These are phyloP conservation scores for Henckelia pumila DNA, from an alignment of 257 asterid genomes.

Conservation along the genomic window DNA sequence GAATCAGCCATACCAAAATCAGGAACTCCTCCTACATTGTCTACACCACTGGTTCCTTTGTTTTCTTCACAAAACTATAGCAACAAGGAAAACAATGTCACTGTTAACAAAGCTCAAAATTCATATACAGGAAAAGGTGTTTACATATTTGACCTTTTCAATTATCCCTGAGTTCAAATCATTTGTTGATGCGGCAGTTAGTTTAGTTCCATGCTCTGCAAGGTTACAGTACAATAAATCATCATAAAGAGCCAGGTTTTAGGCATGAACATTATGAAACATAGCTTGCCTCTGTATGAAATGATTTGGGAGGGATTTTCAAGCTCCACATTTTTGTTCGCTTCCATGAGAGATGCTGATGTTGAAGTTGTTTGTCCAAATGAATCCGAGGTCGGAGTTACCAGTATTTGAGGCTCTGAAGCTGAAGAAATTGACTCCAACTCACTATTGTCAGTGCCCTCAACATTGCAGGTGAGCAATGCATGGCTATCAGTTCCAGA, in stretches of 20 bases:
- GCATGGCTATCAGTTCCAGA: conserved; percentile 29
- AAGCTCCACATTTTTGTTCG: conserved; percentile 29
- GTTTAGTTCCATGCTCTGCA: conserved; percentile 38
- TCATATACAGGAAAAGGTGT: conserved; percentile 5
- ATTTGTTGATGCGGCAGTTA: conserved; percentile 31
- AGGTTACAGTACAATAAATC: conserved; percentile 23
- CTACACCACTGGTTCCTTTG: conserved; percentile 25
- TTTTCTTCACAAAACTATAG: conserved; percentile 34
- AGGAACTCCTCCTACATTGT: conserved; percentile 28
- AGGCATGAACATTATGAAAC: conserved; percentile 19
- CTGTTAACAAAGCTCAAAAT: neutral
- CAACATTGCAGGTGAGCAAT: conserved; percentile 19
- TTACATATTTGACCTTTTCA: conserved; percentile 34
- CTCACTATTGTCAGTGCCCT: conserved; percentile 22
- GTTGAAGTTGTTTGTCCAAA: conserved; percentile 28
- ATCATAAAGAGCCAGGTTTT: conserved; percentile 11
- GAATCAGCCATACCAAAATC: conserved; percentile 22
- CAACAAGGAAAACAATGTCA: conserved; percentile 21
- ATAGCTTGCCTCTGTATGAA: conserved; percentile 39
- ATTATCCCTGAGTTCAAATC: conserved; percentile 31
- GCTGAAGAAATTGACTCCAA: conserved; percentile 30
- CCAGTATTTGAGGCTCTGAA: conserved; percentile 30
- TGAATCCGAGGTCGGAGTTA: conserved; percentile 18
- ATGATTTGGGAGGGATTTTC: conserved; percentile 23
- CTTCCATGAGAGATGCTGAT: conserved; percentile 30